These are phyloP conservation scores for Parastagonospora nodorum DNA, from an alignment of 2,329 filamentous ascomycete species.

Conservation along the genomic window DNA sequence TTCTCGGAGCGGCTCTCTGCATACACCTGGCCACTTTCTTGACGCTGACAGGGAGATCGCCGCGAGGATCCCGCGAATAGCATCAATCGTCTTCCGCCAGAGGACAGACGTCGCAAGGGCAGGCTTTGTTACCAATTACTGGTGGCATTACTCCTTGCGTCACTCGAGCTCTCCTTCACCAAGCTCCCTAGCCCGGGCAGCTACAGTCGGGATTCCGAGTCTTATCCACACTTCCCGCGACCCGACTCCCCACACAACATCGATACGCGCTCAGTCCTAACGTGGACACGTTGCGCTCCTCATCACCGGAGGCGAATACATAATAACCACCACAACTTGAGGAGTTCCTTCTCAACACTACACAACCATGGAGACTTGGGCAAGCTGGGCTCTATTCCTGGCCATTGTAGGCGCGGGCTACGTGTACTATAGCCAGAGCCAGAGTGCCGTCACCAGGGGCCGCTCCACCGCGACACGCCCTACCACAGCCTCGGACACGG, in stretches of 20 bases:
- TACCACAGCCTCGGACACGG: slow-evolving; percentile 23
- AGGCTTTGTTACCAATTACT: slow-evolving; percentile 10
- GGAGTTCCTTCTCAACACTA: not conserved
- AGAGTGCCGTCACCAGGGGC: slow-evolving; percentile 28
- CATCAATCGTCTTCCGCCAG: slow-evolving; percentile 1
- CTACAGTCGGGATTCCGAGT: not conserved
- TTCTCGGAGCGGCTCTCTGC: too few relatives aligned
- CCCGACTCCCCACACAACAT: not conserved
- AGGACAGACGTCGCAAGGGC: slow-evolving; percentile 9
- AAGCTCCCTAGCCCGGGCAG: slow-evolving; percentile 12
- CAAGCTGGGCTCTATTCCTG: slow-evolving; percentile 41
- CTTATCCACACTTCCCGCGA: not conserved
- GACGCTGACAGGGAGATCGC: slow-evolving; percentile 6
- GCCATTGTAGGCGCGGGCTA: slow-evolving; percentile 33
- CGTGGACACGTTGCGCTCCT: not conserved
- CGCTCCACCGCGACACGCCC: slow-evolving; percentile 31
- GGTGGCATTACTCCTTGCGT: slow-evolving; percentile 18
- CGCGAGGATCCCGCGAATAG: slow-evolving; percentile 15
- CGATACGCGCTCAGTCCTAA: not conserved
- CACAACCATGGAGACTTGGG: slow-evolving; percentile 38
- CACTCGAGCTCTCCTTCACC: slow-evolving; percentile 3
- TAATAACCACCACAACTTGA: not conserved
- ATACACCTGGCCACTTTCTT: slow-evolving; percentile 27
- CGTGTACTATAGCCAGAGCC: slow-evolving; percentile 38
- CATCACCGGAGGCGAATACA: slow-evolving; percentile 2